Evolutionary conservation across 129 eudicot genomes (phyloP).

Genomic region (Centrapalus pauciflorus): DNA sequence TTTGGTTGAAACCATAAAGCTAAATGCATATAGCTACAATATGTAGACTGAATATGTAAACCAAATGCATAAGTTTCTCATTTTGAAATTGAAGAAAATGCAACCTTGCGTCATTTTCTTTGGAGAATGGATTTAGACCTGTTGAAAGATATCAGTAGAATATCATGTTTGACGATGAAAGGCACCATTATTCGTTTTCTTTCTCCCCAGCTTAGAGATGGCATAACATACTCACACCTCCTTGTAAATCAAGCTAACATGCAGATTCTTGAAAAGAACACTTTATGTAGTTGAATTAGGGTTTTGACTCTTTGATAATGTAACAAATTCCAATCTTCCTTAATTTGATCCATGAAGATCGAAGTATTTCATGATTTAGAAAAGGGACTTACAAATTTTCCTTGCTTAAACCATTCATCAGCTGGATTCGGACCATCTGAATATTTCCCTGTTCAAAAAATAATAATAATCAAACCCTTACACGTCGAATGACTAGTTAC

Average conservation of each 20-base stretch:
- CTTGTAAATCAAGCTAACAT: background rate
- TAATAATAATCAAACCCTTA: background rate
- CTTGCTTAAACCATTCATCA: conserved; percentile 88
- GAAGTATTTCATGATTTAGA: background rate
- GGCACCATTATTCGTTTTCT: background rate
- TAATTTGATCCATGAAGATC: background rate
- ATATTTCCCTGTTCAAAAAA: conserved; percentile 64
- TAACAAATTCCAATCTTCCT: background rate
- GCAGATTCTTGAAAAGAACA: background rate
- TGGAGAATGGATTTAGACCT: background rate
- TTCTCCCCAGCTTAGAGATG: background rate
- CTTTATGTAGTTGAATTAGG: background rate
- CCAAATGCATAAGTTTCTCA: background rate
- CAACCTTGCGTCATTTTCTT: background rate
- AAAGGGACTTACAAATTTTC: conserved; percentile 55
- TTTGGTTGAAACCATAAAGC: background rate
- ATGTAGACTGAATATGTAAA: background rate
- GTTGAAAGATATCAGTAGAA: background rate
- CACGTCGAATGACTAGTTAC: background rate
- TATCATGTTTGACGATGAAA: background rate
- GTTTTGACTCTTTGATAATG: background rate
- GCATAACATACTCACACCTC: background rate
- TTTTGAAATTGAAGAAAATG: background rate
- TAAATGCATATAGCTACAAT: background rate
- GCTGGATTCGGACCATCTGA: conserved; percentile 81